Evolutionary conservation across 2,329 filamentous ascomycete species (phyloP).

Genomic region (Lasiodiplodia theobromae): DNA sequence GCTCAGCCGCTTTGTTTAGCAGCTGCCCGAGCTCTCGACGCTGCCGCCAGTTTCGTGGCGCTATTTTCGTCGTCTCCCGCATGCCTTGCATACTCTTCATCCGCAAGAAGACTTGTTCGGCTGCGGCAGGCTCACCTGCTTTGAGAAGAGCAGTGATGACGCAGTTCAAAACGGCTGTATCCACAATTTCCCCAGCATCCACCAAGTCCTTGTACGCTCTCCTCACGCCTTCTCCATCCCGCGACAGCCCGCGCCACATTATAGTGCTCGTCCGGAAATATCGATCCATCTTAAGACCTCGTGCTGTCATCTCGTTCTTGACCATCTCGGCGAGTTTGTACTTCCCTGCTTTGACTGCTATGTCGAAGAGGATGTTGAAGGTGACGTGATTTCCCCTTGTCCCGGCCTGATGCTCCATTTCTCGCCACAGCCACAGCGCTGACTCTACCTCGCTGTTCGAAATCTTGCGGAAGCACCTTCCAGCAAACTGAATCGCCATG

Average conservation of each 20-base stretch:
- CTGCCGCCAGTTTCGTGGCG: conserved; percentile 51
- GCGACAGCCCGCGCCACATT: conserved; percentile 78
- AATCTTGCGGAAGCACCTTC: conserved; percentile 69
- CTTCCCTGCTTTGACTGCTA: conserved; percentile 84
- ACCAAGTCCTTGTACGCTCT: conserved; percentile 83
- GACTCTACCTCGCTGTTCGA: conserved; percentile 68
- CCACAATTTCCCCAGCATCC: conserved; percentile 84
- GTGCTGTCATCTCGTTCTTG: conserved; percentile 77
- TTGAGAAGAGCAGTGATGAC: conserved; percentile 81
- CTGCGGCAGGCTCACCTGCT: conserved; percentile 76
- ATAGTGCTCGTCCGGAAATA: conserved; percentile 85
- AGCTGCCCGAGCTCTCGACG: conserved; percentile 54
- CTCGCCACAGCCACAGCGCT: conserved; percentile 80
- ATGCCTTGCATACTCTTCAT: conserved; percentile 73
- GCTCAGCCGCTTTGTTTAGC: conserved; percentile 54
- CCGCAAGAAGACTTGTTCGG: conserved; percentile 79
- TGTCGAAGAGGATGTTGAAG: conserved; percentile 91
- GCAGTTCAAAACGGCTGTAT: conserved; percentile 85
- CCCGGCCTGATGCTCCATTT: conserved; percentile 81
- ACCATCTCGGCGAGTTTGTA: conserved; percentile 85
- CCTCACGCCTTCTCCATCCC: conserved; percentile 76
- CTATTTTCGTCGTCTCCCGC: conserved; percentile 34
- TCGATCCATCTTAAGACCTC: conserved; percentile 74
- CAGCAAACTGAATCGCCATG: conserved; percentile 79
- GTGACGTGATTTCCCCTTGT: conserved; percentile 76